phyloP scores from a whole-genome alignment of 2,329 filamentous ascomycete genomes.

The Aspergillus udagawae region DNA sequence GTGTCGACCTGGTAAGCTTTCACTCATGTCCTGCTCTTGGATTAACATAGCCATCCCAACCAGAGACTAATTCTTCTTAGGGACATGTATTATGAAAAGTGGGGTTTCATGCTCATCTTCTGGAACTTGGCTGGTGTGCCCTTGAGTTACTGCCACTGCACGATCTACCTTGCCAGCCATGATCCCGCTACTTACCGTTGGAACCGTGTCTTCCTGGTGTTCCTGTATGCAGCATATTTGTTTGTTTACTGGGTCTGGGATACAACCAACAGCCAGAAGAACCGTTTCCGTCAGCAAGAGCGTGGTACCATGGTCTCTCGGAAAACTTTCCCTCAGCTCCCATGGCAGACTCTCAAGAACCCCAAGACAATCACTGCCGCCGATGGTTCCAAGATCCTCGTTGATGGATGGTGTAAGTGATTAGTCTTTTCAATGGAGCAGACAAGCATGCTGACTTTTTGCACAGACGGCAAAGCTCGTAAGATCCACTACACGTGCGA shows the following conservation, averaged over 20 bases:
- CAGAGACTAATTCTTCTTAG: constrained; percentile 28
- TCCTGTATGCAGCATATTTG: constrained; percentile 68
- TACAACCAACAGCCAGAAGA: constrained; percentile 89
- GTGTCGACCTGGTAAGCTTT: constrained; percentile 69
- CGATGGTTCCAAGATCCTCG: constrained; percentile 71
- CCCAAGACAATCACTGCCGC: constrained; percentile 71
- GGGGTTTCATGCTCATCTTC: constrained; percentile 97
- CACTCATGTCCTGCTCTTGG: background rate
- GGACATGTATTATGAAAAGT: constrained; percentile 97
- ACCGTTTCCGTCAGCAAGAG: constrained; percentile 79
- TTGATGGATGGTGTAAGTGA: constrained; percentile 74
- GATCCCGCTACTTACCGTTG: constrained; percentile 71
- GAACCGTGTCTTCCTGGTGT: constrained; percentile 63
- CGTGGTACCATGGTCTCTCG: constrained; percentile 65
- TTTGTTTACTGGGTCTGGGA: constrained; percentile 91
- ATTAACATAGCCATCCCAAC: background rate
- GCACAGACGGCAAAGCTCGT: constrained; percentile 62
- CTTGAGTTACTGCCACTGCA: constrained; percentile 89
- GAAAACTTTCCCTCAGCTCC: constrained; percentile 84
- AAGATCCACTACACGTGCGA: constrained; percentile 83
- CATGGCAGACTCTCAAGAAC: constrained; percentile 78
- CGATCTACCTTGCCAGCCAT: constrained; percentile 82
- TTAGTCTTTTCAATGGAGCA: background rate
- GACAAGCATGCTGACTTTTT: constrained; percentile 14
- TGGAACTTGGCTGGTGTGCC: constrained; percentile 94